Evolutionary conservation across 306 rosid species (phyloP).

Genomic region (Ochetophila trinervis): DNA sequence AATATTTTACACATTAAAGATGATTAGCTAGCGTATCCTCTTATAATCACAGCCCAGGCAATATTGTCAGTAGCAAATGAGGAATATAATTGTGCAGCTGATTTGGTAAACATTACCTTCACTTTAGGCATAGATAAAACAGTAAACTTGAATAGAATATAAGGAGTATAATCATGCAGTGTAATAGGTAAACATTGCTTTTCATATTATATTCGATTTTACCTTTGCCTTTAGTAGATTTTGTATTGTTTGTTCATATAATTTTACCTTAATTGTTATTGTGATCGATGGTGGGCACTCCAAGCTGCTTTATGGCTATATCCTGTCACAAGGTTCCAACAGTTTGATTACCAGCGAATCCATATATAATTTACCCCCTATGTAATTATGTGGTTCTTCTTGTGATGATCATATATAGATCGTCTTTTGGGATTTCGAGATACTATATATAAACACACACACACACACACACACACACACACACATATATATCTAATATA

Average conservation of each 20-base stretch:
- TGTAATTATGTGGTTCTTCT: conserved; percentile 22
- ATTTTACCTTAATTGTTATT: conserved; percentile 1
- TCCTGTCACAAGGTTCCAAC: conserved; percentile 9
- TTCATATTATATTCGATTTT: not conserved
- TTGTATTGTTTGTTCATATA: not conserved
- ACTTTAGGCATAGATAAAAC: conserved; percentile 5
- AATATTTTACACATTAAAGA: not conserved
- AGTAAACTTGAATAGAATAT: not conserved
- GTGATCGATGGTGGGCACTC: conserved; percentile 22
- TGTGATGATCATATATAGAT: conserved; percentile 17
- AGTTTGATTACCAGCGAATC: conserved; percentile 23
- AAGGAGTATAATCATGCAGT: not conserved
- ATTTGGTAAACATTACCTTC: conserved; percentile 18
- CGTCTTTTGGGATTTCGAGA: conserved; percentile 5
- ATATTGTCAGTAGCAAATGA: conserved; percentile 1
- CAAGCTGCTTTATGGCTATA: conserved; percentile 12
- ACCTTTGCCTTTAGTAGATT: not conserved
- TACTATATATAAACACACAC: no score
- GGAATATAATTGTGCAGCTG: conserved; percentile 24
- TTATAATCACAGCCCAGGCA: not conserved
- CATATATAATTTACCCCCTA: conserved; percentile 16
- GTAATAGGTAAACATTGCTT: not conserved
- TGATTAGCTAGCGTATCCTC: conserved; percentile 25
- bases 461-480: no score
- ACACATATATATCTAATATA: no score